These are phyloP conservation scores for Salpingoeca rosetta DNA, from an alignment of 78 protist genomes.

Conservation along the genomic window DNA sequence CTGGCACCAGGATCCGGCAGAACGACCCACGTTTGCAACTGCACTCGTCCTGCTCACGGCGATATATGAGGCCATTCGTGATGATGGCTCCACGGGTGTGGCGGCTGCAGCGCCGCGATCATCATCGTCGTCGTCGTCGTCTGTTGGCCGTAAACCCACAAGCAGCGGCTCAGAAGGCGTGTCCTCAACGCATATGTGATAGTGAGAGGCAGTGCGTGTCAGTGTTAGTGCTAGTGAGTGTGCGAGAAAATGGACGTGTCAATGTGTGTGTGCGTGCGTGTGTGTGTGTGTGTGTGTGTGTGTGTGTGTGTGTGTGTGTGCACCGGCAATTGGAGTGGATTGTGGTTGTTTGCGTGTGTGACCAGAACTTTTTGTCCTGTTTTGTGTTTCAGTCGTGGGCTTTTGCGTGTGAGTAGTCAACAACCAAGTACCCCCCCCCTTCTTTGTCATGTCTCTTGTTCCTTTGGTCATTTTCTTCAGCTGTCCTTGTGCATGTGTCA, in stretches of 20 bases:
- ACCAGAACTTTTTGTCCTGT: not conserved
- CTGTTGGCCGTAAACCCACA: too few relatives aligned
- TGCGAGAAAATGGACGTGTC: too few relatives aligned
- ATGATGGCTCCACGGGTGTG: too few relatives aligned
- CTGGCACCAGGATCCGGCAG: too few relatives aligned
- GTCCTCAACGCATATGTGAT: too few relatives aligned
- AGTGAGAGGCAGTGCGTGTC: too few relatives aligned
- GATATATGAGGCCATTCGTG: too few relatives aligned
- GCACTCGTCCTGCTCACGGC: too few relatives aligned
- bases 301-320: constrained; percentile 7
- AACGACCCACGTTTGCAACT: too few relatives aligned
- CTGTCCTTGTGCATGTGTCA: not conserved
- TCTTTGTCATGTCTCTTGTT: not conserved
- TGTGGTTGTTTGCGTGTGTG: not conserved
- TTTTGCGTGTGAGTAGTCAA: not conserved
- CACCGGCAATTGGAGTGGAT: not conserved
- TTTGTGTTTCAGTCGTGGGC: not conserved
- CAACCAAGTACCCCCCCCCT: not conserved
- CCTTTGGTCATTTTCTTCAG: not conserved
- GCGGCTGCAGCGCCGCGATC: too few relatives aligned
- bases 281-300: constrained; percentile 6
- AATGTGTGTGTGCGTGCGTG: not conserved
- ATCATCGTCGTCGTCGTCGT: too few relatives aligned
- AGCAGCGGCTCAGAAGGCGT: too few relatives aligned
- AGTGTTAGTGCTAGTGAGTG: not conserved